Evolutionary conservation across 805 yeast species (phyloP), one percentile per base, ranked within the genome.

Genomic region (Ogataea thermomethanolica): DNA sequence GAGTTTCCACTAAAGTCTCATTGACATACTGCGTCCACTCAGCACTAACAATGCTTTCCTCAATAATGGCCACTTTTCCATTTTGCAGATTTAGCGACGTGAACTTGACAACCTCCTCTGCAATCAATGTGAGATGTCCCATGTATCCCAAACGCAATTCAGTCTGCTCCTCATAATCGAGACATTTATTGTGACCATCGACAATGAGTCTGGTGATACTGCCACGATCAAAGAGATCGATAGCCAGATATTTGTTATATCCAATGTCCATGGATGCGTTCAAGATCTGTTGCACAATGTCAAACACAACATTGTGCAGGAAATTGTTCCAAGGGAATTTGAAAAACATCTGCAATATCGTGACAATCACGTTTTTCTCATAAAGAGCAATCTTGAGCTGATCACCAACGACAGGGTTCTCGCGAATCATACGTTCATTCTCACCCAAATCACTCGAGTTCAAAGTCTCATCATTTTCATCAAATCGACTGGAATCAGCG

Each of bases 271-370:
- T 48, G 30, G 82, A 76, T 1, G 96, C 98, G 61, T 88, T 89
- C 60, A 93, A 76, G 13, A 93, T 79, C 61, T 93, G 99, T 62
- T 93, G 99, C 24, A 93, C 83, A 46, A 93, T 78, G 64, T 93
- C 99, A 70, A 91, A 93, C 7, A 93, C 96, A 43, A 93, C 99
- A 56, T 91, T 93, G 63, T 93, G 99, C 70, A 93, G 75, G 57
- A 93, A 93, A 58, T 93, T 93, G 61, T 93, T 93, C 98, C 98
- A 93, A 6, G 98, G 96, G 62, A 81, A 88, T 45, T 74, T 68
- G 62, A 90, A 81, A 56, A 93, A 87, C 73, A 50, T 50, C 14
- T 73, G 64, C 20, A 89, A 65, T n/a, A 90, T 80, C 15, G 78
- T 74, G 14, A 77, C 66, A 24, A 90, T 71, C 43, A 88, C 78